Conservation (phyloP, 129 eudicot species). For the Helichrysum umbraculigerum region DNA sequence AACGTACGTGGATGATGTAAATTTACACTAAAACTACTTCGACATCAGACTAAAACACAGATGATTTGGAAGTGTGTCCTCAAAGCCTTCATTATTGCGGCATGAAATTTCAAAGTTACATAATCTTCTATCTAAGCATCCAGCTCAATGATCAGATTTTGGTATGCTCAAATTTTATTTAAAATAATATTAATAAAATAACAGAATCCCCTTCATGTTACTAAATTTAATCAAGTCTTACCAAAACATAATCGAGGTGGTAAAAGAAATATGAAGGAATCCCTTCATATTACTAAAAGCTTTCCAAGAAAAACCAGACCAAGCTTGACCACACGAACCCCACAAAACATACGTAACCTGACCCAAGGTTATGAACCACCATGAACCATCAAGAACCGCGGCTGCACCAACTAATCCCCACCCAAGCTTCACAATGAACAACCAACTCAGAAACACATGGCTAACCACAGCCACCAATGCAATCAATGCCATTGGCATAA, state of each 20-base stretch:
- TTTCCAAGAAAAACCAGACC: conserved; percentile 63
- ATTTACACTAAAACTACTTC: too few species aligned
- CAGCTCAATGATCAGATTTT: too few species aligned
- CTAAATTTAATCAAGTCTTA: conserved; percentile 19
- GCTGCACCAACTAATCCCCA: conserved; percentile 69
- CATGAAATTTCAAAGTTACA: too few species aligned
- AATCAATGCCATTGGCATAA: conserved; percentile 64
- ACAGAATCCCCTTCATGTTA: too few species aligned
- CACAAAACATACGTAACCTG: conserved; percentile 46
- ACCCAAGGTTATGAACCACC: conserved; percentile 71
- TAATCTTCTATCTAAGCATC: too few species aligned
- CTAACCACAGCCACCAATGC: conserved; percentile 34
- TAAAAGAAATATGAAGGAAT: conserved; percentile 56
- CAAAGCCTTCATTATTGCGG: too few species aligned
- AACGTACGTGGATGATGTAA: too few species aligned
- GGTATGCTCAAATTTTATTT: too few species aligned
- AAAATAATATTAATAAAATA: too few species aligned
- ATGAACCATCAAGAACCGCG: conserved; percentile 49
- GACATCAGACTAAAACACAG: too few species aligned
- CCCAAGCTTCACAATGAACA: conserved; percentile 50
- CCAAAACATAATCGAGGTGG: conserved; percentile 76
- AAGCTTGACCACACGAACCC: conserved; percentile 61
- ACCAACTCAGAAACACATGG: conserved; percentile 61
- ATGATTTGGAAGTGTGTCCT: too few species aligned
- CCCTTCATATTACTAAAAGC: conserved; percentile 61